Evolutionary conservation across 768 basidiomycete genomes (phyloP).

Genomic region (Termitomyces sp.): DNA sequence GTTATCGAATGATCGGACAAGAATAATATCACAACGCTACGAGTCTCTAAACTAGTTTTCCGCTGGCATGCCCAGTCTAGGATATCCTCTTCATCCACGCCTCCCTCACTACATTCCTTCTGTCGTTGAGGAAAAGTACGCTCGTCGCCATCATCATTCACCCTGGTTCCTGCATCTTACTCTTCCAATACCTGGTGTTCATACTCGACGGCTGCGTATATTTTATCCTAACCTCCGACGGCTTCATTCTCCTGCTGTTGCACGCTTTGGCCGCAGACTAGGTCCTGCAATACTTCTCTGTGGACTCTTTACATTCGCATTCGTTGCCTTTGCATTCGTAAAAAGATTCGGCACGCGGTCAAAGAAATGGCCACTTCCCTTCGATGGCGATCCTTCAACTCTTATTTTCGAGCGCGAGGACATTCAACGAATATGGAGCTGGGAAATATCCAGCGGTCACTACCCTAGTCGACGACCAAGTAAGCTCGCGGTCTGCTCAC

Average conservation of each 20-base stretch:
- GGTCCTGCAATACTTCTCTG: constrained; percentile 52
- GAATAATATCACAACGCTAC: no score
- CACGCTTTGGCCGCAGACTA: constrained; percentile 56
- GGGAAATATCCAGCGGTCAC: constrained; percentile 93
- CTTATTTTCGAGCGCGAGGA: constrained; percentile 77
- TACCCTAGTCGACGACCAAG: constrained; percentile 81
- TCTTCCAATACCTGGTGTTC: constrained; percentile 58
- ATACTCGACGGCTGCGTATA: constrained; percentile 52
- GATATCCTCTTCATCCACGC: constrained; percentile 10
- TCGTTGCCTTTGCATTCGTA: constrained; percentile 56
- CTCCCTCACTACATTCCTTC: constrained; percentile 33
- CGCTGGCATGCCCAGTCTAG: constrained; percentile 5
- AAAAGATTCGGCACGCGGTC: constrained; percentile 59
- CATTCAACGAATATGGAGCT: constrained; percentile 88
- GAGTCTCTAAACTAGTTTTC: background rate
- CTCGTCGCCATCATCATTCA: constrained; percentile 35
- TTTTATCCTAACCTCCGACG: constrained; percentile 58
- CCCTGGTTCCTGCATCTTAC: constrained; percentile 61
- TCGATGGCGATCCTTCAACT: constrained; percentile 59
- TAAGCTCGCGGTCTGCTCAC: constrained; percentile 36
- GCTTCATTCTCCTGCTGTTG: constrained; percentile 52
- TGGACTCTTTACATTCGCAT: constrained; percentile 32
- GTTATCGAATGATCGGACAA: constrained; percentile 1
- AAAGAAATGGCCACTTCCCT: constrained; percentile 59
- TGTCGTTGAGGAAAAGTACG: constrained; percentile 64